phyloP scores from a whole-genome alignment of 352 stramenopile species.

The Pythium pectinolyticum region DNA sequence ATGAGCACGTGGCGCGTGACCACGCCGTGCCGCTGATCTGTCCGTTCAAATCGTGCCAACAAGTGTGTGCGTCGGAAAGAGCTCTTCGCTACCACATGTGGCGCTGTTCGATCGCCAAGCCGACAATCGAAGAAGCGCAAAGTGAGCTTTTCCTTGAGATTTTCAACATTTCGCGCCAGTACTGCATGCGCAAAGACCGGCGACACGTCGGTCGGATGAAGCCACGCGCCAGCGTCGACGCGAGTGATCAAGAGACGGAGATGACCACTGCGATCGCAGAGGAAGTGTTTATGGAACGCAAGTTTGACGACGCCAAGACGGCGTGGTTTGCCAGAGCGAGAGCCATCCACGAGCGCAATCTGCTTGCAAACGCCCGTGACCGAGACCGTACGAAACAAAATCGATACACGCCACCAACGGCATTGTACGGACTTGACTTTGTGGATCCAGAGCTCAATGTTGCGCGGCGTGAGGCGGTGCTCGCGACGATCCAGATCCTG shows the following conservation, averaged over 20 bases:
- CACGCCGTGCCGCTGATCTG: slow-evolving; percentile 73
- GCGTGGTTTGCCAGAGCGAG: slow-evolving; percentile 45
- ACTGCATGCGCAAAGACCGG: slow-evolving; percentile 68
- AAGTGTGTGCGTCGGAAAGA: slow-evolving; percentile 69
- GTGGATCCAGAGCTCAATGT: slow-evolving; percentile 61
- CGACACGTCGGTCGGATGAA: slow-evolving; percentile 43
- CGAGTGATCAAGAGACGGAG: slow-evolving; percentile 16
- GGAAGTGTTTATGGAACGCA: slow-evolving; percentile 67
- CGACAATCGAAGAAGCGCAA: slow-evolving; percentile 51
- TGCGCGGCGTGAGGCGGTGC: slow-evolving; percentile 55
- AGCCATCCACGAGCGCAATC: slow-evolving; percentile 39
- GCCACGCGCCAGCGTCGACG: slow-evolving; percentile 26
- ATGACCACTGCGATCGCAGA: slow-evolving; percentile 38
- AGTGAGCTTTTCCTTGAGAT: slow-evolving; percentile 76
- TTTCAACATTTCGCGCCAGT: slow-evolving; percentile 70
- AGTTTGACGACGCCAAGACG: slow-evolving; percentile 51
- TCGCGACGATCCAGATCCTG: slow-evolving; percentile 45
- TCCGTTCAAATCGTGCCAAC: slow-evolving; percentile 63
- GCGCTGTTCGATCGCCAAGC: slow-evolving; percentile 56
- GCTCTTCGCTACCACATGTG: slow-evolving; percentile 77
- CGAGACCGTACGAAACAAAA: slow-evolving; percentile 36
- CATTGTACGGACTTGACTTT: slow-evolving; percentile 69
- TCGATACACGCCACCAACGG: slow-evolving; percentile 35
- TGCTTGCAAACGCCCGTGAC: slow-evolving; percentile 34
- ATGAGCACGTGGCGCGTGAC: slow-evolving; percentile 58